Base-by-base conservation (phyloP, 2,329 filamentous ascomycete species). In the Paracamarosporium sp. region DNA sequence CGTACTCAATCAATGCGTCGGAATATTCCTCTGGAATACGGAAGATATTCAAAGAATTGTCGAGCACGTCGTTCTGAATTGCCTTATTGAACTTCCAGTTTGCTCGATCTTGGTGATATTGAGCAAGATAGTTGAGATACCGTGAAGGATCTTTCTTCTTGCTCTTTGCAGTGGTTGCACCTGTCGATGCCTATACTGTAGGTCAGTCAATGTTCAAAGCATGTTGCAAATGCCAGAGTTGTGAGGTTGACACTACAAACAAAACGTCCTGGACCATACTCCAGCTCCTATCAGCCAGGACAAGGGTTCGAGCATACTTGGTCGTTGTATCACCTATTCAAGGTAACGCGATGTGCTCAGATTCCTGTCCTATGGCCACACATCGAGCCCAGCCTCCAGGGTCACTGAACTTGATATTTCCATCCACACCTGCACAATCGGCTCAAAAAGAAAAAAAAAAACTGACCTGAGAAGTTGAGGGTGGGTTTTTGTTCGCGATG, bases 81-180 rank as follows among this genome's bases (percentile, higher is more conserved):
- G 92, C 93, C 80, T 97, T 97, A 81, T 96, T 96, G 82, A 97
- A 98, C 77, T 97, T 97, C 94, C 94, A 98, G 66, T 82, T 82
- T 9, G 84, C 81, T 56, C 88, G 88, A 59, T 88, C 84, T 54
- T 84, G 84, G 77, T 91, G 83, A 83, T 93, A 97, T 72, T 89
- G 87, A 45, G 83, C 83, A 43, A 97, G 85, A 74, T 97, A 97
- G 52, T 86, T 83, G 15, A 96, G 82, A 56, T 92, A 89, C 13
- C 88, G 85, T 45, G 86, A 83, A 54, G 88, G 78, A 60, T 86
- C 82, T 74, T 77, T 75, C 76, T 76, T 70, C 60, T 74, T 71
- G 50, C 68, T 59, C 53, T 72, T 66, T 7, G 53, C 22, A 1
- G 50, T 30, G 38, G 48, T 30, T n/a, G 50, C 20, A 46, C 45